Conservation (phyloP, 2,329 filamentous ascomycete genomes). For the Podosphaera fusca region DNA sequence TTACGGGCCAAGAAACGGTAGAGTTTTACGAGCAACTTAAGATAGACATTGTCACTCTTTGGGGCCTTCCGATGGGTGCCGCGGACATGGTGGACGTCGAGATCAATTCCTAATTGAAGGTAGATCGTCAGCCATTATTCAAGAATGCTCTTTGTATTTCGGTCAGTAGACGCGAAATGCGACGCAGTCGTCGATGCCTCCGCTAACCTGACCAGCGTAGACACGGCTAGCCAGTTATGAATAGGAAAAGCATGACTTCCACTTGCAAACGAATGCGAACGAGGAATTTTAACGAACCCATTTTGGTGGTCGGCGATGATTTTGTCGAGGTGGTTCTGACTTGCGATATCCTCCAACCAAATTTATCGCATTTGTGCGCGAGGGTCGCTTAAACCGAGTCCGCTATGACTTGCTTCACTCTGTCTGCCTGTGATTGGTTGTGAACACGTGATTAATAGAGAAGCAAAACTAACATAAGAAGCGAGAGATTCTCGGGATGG, state of each 20-base stretch:
- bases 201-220: background rate
- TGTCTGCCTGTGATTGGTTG: too few relatives aligned
- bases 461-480: too few relatives aligned
- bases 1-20: constrained; percentile 92
- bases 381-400: too few relatives aligned
- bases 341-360: too few relatives aligned
- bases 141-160: constrained; percentile 35
- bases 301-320: constrained; percentile 14
- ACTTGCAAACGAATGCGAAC: constrained; percentile 18
- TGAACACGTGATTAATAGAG: too few relatives aligned
- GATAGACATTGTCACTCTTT: constrained; percentile 96
- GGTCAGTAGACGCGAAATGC: constrained; percentile 16
- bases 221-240: constrained; percentile 6
- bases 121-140: constrained; percentile 38
- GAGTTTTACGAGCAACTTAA: constrained; percentile 93
- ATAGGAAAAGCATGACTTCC: constrained; percentile 10
- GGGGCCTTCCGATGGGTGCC: constrained; percentile 72
- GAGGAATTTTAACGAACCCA: constrained; percentile 16
- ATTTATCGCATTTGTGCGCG: too few relatives aligned
- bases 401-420: too few relatives aligned
- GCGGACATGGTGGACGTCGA: constrained; percentile 45
- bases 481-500: too few relatives aligned
- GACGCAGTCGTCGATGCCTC: constrained; percentile 13
- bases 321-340: constrained; percentile 2
- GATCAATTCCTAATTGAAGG: constrained; percentile 42